Conservation (phyloP, 768 basidiomycete species). For the Mycena venus region DNA sequence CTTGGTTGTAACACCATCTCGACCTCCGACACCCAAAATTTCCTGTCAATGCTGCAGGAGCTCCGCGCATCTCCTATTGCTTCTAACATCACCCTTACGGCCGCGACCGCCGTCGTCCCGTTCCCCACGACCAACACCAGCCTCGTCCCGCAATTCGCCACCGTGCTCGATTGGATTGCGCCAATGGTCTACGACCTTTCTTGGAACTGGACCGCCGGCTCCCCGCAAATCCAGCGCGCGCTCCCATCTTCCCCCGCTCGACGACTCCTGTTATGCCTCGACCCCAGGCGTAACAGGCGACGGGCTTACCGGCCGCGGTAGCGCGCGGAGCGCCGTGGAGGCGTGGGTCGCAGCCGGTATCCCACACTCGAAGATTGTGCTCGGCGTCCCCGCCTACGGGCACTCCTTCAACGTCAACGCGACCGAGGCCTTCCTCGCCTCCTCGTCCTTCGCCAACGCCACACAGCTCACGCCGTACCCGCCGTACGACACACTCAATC, state of each 20-base stretch:
- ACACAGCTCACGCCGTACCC: conserved; percentile 62
- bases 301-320: conserved; percentile 67
- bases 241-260: conserved; percentile 88
- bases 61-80: conserved; percentile 71
- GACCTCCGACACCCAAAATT: conserved; percentile 79
- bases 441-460: neutral
- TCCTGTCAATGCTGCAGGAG: conserved; percentile 82
- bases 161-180: conserved; percentile 67
- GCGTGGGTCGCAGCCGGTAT: conserved; percentile 85
- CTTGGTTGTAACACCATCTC: conserved; percentile 78
- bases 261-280: conserved; percentile 70
- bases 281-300: conserved; percentile 54
- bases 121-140: conserved; percentile 68
- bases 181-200: conserved; percentile 84
- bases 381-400: conserved; percentile 88
- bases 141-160: conserved; percentile 80
- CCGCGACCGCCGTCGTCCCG: conserved; percentile 56
- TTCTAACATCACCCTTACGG: conserved; percentile 69
- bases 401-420: conserved; percentile 77
- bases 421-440: conserved; percentile 59
- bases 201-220: conserved; percentile 75
- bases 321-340: conserved; percentile 78
- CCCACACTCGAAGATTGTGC: conserved; percentile 73
- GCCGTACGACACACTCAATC: conserved; percentile 61
- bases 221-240: conserved; percentile 29